These are phyloP conservation scores for Spiromastix sp. DNA, from an alignment of 2,329 filamentous ascomycete species.

Conservation along the genomic window DNA sequence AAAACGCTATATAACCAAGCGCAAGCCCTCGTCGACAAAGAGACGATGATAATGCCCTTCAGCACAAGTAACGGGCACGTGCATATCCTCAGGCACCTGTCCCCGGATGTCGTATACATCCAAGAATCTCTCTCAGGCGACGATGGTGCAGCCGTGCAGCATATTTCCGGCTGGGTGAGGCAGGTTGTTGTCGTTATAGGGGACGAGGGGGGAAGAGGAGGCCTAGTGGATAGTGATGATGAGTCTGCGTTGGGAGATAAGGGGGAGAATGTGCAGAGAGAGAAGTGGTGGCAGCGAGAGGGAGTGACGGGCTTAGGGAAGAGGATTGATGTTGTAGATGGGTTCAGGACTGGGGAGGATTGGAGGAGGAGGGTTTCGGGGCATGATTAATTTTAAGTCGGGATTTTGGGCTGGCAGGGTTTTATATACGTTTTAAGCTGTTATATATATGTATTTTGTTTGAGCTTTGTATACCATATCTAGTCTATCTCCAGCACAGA, in stretches of 20 bases:
- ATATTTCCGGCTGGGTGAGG: constrained; percentile 52
- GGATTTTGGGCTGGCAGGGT: no score
- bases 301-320: constrained; percentile 78
- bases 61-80: constrained; percentile 72
- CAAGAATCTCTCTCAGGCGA: constrained; percentile 73
- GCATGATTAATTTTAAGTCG: constrained; percentile 38
- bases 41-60: constrained; percentile 81
- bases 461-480: constrained; percentile 2
- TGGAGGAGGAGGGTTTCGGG: constrained; percentile 72
- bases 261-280: no score
- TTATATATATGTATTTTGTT: neutral
- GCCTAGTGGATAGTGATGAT: constrained; percentile 69
- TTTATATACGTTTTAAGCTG: neutral
- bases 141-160: constrained; percentile 62
- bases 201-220: constrained; percentile 53
- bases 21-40: constrained; percentile 66
- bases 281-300: constrained; percentile 54
- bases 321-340: constrained; percentile 81
- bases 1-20: constrained; percentile 74
- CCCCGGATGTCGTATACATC: constrained; percentile 78
- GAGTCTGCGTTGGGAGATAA: constrained; percentile 30
- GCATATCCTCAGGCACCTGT: constrained; percentile 76
- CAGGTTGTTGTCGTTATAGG: constrained; percentile 52
- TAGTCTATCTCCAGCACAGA: no score
- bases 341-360: constrained; percentile 70